A percentile compares a stretch with the other conserved stretches of the same genome.
Conservation (phyloP, 2,329 filamentous ascomycete species). For the Fusarium fracticaudum region DNA sequence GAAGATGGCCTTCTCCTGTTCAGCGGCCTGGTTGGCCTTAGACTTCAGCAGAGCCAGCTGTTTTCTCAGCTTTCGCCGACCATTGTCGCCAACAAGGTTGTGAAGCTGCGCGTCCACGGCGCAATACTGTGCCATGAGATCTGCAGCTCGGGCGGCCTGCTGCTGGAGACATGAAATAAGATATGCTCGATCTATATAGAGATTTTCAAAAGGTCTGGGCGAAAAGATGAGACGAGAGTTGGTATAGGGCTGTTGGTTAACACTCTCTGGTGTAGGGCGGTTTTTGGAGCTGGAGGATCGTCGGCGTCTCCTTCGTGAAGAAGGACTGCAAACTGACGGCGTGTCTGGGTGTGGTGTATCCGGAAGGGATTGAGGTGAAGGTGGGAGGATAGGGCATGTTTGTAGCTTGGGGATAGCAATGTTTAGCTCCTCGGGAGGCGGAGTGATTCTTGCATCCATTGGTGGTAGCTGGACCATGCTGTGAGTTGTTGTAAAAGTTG, state of each 20-base stretch:
- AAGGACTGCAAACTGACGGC: not conserved
- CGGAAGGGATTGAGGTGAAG: constrained; percentile 11
- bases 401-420: constrained; percentile 10
- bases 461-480: constrained; percentile 20
- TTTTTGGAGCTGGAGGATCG: constrained; percentile 16
- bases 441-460: constrained; percentile 33
- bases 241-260: not conserved
- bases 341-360: constrained; percentile 9
- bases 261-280: not conserved
- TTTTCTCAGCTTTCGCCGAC: constrained; percentile 51
- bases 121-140: constrained; percentile 53
- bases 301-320: constrained; percentile 11
- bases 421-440: constrained; percentile 26
- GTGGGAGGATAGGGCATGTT: constrained; percentile 6
- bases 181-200: constrained; percentile 59
- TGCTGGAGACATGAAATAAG: constrained; percentile 54
- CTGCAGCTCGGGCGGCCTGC: constrained; percentile 50
- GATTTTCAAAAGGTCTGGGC: constrained; percentile 53
- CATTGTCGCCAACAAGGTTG: constrained; percentile 34
- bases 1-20: constrained; percentile 58
- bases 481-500: constrained; percentile 12
- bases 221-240: constrained; percentile 43
- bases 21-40: constrained; percentile 55
- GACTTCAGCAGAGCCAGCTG: constrained; percentile 53
- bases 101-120: constrained; percentile 48